Evolutionary conservation across 2,329 filamentous ascomycete genomes (phyloP).

Genomic region (Coniochaeta pulveracea): DNA sequence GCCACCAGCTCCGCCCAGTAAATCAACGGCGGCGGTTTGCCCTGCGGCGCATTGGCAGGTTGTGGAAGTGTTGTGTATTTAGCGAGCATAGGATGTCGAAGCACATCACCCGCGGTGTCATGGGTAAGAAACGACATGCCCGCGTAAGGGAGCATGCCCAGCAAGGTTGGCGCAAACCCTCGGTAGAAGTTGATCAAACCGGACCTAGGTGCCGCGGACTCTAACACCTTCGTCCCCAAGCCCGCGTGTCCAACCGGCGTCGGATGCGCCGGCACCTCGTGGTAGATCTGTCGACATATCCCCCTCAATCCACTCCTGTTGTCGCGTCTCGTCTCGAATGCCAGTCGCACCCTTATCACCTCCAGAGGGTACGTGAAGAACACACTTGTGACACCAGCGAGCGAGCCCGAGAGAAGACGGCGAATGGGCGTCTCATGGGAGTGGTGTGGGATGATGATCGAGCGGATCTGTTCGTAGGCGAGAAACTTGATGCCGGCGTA

Average conservation of each 20-base stretch:
- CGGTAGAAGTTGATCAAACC: slow-evolving; percentile 90
- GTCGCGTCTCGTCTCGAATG: slow-evolving; percentile 80
- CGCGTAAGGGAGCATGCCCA: slow-evolving; percentile 95
- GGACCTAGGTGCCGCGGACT: slow-evolving; percentile 39
- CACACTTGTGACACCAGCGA: slow-evolving; percentile 80
- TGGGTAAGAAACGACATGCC: slow-evolving; percentile 93
- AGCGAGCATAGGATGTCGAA: slow-evolving; percentile 58
- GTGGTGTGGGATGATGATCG: slow-evolving; percentile 57
- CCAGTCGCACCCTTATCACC: slow-evolving; percentile 81
- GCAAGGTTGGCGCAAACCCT: slow-evolving; percentile 78
- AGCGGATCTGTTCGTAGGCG: slow-evolving; percentile 91
- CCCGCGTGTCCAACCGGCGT: slow-evolving; percentile 23
- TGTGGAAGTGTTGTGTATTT: slow-evolving; percentile 64
- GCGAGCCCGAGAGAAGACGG: slow-evolving; percentile 60
- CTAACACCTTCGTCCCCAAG: slow-evolving; percentile 26
- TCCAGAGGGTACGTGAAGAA: slow-evolving; percentile 96
- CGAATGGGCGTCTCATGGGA: slow-evolving; percentile 72
- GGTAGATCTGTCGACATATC: slow-evolving; percentile 80
- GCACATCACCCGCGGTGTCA: slow-evolving; percentile 75
- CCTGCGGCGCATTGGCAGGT: slow-evolving; percentile 37
- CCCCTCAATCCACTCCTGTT: slow-evolving; percentile 57
- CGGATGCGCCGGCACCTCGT: slow-evolving; percentile 48
- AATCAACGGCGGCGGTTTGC: slow-evolving; percentile 61
- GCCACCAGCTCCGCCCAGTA: slow-evolving; percentile 80
- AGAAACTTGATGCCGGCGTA: slow-evolving; percentile 98